Evolutionary conservation across 1,139 yeast genomes (phyloP).

Genomic region (Groenewaldozyma auringiensis): DNA sequence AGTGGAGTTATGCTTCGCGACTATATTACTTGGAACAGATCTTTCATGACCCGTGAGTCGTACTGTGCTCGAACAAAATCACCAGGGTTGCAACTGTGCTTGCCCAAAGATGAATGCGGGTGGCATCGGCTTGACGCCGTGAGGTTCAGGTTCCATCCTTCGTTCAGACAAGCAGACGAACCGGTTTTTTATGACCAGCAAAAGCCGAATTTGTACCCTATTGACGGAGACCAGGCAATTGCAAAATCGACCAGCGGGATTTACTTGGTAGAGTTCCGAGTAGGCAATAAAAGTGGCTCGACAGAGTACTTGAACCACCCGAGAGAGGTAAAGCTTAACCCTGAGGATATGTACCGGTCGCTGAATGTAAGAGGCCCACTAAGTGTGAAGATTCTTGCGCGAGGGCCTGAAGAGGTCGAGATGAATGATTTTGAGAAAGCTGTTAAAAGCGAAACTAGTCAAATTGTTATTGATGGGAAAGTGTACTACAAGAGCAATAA

Average conservation of each 20-base stretch:
- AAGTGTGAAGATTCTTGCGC: constrained; percentile 38
- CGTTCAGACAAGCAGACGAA: constrained; percentile 68
- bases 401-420: constrained; percentile 26
- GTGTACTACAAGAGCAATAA: constrained; percentile 18
- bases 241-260: constrained; percentile 58
- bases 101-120: constrained; percentile 61
- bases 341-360: constrained; percentile 38
- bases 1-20: constrained; percentile 87
- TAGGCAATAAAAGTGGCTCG: constrained; percentile 54
- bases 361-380: constrained; percentile 33
- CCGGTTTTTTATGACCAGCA: constrained; percentile 26
- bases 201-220: constrained; percentile 39
- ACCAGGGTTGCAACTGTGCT: constrained; percentile 39
- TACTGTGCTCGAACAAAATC: constrained; percentile 48
- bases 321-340: constrained; percentile 42
- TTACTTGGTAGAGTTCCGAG: constrained; percentile 58
- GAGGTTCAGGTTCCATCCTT: constrained; percentile 73
- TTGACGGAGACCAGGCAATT: constrained; percentile 41
- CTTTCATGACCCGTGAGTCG: constrained; percentile 67
- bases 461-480: neutral
- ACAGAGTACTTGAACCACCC: constrained; percentile 54
- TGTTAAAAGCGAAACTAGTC: constrained; percentile 1
- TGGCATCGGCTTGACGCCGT: constrained; percentile 82
- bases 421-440: constrained; percentile 26
- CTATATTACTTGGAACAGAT: constrained; percentile 70